phyloP scores from a whole-genome alignment of 1,284 basidiomycete genomes.

The Mrakiaceae sp. region DNA sequence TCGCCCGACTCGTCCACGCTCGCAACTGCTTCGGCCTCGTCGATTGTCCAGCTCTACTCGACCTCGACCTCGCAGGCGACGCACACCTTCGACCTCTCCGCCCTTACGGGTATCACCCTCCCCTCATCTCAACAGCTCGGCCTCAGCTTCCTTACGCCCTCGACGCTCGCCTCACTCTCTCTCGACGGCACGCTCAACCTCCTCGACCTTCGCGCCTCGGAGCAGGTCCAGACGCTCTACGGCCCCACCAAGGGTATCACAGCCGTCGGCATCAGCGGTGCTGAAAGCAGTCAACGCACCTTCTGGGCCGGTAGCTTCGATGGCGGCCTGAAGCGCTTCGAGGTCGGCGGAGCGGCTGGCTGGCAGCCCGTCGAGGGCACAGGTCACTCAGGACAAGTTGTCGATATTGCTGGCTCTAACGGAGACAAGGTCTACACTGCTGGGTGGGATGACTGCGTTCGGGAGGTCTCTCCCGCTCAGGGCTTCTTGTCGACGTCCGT shows the following conservation, averaged over 20 bases:
- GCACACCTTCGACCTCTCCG: conserved; percentile 9
- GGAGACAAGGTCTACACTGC: conserved; percentile 52
- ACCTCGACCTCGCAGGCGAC: conserved; percentile 15
- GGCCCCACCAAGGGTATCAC: conserved; percentile 73
- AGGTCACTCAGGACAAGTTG: conserved; percentile 60
- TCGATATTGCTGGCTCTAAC: conserved; percentile 47
- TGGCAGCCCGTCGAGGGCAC: conserved; percentile 48
- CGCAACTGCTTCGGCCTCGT: conserved; percentile 13
- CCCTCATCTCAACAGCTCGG: conserved; percentile 65
- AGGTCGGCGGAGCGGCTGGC: conserved; percentile 44
- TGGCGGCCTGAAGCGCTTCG: conserved; percentile 61
- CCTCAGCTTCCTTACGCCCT: conserved; percentile 63
- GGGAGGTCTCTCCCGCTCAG: conserved; percentile 46
- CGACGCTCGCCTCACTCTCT: conserved; percentile 71
- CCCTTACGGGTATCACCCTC: background rate
- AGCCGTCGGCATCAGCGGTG: conserved; percentile 39
- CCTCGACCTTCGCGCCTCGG: conserved; percentile 54
- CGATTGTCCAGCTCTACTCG: conserved; percentile 13
- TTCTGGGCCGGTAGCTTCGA: conserved; percentile 76
- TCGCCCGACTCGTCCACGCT: conserved; percentile 12
- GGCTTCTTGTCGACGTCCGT: conserved; percentile 41
- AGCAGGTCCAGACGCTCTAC: conserved; percentile 32
- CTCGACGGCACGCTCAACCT: conserved; percentile 73
- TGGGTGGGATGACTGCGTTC: conserved; percentile 68
- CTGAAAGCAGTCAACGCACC: conserved; percentile 33